Evolutionary conservation across 108 stramenopile species (phyloP).

Genomic region (Fistulifera solaris): DNA sequence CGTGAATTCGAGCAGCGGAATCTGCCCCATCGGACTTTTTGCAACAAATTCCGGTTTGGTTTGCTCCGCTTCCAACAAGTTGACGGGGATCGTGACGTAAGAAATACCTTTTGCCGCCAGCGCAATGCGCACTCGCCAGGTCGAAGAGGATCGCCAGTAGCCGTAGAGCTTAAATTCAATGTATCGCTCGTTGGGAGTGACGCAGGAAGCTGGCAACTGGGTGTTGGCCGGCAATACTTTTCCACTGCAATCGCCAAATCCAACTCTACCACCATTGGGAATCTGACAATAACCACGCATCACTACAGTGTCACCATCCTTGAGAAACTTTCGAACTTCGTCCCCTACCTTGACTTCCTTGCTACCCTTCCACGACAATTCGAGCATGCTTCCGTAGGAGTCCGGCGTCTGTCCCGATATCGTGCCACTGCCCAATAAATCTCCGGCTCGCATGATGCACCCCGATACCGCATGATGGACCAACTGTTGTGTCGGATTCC

Average conservation of each 20-base stretch:
- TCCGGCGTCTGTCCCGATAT: constrained; percentile 58
- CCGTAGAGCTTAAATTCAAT: constrained; percentile 55
- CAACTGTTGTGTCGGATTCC: constrained; percentile 86
- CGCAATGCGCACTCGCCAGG: constrained; percentile 70
- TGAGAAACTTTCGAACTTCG: constrained; percentile 62
- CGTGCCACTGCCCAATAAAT: constrained; percentile 82
- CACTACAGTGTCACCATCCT: constrained; percentile 81
- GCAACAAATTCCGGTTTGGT: constrained; percentile 19
- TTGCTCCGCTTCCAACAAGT: constrained; percentile 30
- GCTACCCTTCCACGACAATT: constrained; percentile 82
- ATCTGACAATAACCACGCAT: constrained; percentile 68
- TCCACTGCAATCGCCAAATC: constrained; percentile 60
- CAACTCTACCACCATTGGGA: constrained; percentile 43
- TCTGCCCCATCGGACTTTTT: constrained; percentile 50
- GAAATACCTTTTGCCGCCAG: constrained; percentile 53
- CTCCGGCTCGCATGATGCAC: constrained; percentile 80
- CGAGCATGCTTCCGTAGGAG: constrained; percentile 80
- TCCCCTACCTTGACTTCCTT: constrained; percentile 45
- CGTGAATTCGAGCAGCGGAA: constrained; percentile 55
- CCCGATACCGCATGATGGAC: constrained; percentile 90
- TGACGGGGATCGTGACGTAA: constrained; percentile 38
- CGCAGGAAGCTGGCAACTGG: not conserved
- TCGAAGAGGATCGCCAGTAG: constrained; percentile 52
- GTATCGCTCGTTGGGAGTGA: constrained; percentile 18
- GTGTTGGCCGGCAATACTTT: constrained; percentile 53